These are phyloP conservation scores for Mycena floridula DNA, from an alignment of 768 basidiomycete genomes.

Conservation along the genomic window DNA sequence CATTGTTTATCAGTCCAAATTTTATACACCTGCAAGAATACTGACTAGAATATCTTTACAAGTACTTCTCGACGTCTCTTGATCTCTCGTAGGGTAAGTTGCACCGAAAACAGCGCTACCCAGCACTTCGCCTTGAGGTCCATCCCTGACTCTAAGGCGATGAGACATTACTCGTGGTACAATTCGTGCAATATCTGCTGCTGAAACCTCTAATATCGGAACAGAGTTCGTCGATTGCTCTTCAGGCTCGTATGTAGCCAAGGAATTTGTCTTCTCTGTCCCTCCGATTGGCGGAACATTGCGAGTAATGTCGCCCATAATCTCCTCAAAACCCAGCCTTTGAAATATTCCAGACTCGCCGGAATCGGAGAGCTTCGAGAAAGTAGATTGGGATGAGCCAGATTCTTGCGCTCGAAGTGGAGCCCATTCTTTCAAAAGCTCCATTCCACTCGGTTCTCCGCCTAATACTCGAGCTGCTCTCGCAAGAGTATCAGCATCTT, in stretches of 20 bases:
- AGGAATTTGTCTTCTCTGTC: no score
- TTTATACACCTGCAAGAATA: conserved; percentile 20
- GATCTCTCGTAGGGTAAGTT: conserved; percentile 13
- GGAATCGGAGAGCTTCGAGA: no score
- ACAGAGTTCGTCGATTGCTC: conserved; percentile 16
- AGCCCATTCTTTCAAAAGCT: conserved; percentile 31
- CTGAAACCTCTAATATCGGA: conserved; percentile 52
- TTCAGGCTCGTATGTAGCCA: not conserved
- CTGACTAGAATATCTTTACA: conserved; percentile 64
- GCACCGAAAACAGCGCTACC: conserved; percentile 60
- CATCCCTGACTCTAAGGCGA: conserved; percentile 62
- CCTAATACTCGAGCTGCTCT: conserved; percentile 64
- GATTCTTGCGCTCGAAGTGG: conserved; percentile 6
- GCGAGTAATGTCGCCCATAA: conserved; percentile 3
- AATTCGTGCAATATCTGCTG: conserved; percentile 70
- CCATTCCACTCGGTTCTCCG: conserved; percentile 52
- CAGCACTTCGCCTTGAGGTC: conserved; percentile 65
- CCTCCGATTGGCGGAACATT: conserved; percentile 2
- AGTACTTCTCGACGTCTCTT: conserved; percentile 24
- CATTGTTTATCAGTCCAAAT: not conserved
- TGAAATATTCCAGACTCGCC: no score
- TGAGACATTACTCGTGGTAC: conserved; percentile 72
- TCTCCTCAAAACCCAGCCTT: not conserved
- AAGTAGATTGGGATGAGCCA: not conserved
- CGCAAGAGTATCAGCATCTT: conserved; percentile 62